A percentile compares a stretch with the other conserved stretches of the same genome.
phyloP scores from a whole-genome alignment of 495 filamentous ascomycete species.

The Monascus purpureus region DNA sequence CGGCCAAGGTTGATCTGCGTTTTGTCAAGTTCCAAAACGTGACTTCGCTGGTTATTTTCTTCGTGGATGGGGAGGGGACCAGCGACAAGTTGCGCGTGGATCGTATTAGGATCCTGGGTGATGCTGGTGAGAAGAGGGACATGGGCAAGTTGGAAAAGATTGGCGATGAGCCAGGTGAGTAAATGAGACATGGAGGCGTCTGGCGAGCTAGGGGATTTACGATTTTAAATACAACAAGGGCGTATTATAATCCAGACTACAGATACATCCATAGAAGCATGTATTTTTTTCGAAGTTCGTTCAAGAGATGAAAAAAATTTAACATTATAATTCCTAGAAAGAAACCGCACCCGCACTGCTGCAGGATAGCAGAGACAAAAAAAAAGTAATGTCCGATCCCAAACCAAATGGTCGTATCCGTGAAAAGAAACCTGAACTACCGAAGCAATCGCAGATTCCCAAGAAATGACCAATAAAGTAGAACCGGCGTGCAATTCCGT shows the following conservation, averaged over 20 bases:
- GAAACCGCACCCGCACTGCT: too few species aligned
- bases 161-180: conserved; percentile 59
- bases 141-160: conserved; percentile 95
- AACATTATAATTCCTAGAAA: too few species aligned
- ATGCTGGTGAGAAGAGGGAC: conserved; percentile 82
- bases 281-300: not conserved
- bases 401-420: conserved; percentile 38
- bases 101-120: conserved; percentile 72
- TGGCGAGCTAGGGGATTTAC: not conserved
- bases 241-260: not conserved
- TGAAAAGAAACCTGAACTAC: too few species aligned
- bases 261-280: not conserved
- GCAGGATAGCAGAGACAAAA: too few species aligned
- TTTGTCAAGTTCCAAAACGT: conserved; percentile 98
- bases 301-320: conserved; percentile 2
- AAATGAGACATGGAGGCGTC: conserved; percentile 5
- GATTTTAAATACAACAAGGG: too few species aligned
- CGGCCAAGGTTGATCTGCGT: conserved; percentile 66
- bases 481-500: conserved; percentile 46
- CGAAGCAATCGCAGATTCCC: too few species aligned
- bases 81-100: conserved; percentile 81
- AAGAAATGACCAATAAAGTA: conserved; percentile 36
- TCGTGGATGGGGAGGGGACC: conserved; percentile 76
- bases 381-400: conserved; percentile 37
- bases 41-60: conserved; percentile 71